Conservation (phyloP, 2,329 filamentous ascomycete genomes). For the Canariomyces notabilis region DNA sequence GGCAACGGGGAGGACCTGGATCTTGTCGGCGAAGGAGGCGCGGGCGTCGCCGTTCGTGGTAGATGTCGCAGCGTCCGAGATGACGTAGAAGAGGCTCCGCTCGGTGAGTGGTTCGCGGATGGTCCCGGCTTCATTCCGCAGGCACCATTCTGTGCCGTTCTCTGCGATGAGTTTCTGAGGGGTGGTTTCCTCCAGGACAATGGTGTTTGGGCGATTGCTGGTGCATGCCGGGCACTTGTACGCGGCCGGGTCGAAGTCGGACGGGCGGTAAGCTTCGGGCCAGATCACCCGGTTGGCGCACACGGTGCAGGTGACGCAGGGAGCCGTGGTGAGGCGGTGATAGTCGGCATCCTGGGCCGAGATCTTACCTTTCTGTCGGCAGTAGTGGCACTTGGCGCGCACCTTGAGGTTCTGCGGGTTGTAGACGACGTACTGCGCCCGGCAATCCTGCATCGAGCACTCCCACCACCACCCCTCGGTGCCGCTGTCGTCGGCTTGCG, state of each 20-base stretch:
- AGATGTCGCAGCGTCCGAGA: conserved; percentile 28
- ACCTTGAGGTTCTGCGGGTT: conserved; percentile 36
- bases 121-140: conserved; percentile 35
- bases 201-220: conserved; percentile 31
- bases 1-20: conserved; percentile 23
- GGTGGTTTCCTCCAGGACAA: conserved; percentile 35
- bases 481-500: conserved; percentile 27
- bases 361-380: conserved; percentile 30
- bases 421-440: conserved; percentile 48
- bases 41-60: conserved; percentile 26
- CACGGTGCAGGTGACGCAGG: conserved; percentile 40
- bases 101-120: conserved; percentile 36
- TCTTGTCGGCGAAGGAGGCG: conserved; percentile 32
- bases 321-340: conserved; percentile 26
- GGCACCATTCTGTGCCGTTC: conserved; percentile 40
- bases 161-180: conserved; percentile 34
- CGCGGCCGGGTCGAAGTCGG: conserved; percentile 25
- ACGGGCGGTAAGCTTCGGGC: conserved; percentile 39
- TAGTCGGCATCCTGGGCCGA: conserved; percentile 8
- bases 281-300: conserved; percentile 45
- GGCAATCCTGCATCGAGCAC: conserved; percentile 38
- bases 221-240: conserved; percentile 42
- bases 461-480: conserved; percentile 43
- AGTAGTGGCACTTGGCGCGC: conserved; percentile 46
- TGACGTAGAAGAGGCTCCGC: conserved; percentile 36